Evolutionary conservation across 345 rosid species (phyloP), one percentile per base, ranked within the genome.

Genomic region (Clarkia xantiana): DNA sequence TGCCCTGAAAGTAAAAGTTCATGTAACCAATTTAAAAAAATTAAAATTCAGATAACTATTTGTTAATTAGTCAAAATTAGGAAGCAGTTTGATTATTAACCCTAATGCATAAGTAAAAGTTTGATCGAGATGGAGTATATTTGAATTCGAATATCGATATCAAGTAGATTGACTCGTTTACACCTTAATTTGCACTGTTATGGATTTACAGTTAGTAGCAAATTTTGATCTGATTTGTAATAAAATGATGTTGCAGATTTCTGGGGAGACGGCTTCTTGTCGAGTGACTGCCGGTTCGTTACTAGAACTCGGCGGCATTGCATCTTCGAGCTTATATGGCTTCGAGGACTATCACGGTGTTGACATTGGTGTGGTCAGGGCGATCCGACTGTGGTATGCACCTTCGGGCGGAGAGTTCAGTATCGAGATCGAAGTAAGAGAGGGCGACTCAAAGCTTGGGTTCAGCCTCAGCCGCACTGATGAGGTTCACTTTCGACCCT

Each of bases 261-360:
- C 91, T 1, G 97, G 94, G 57, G 94, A 81, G 64, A 77, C 82
- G 23, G 88, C 94, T 9, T 84, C 94, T 0, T 68, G 94, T 0
- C 77, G 82, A 0, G 94, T 88, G 55, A 84, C 70, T 68, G 60
- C 97, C 0, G 82, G 91, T 0, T 84, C 94, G 0, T 60, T 84
- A 19, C 72, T 91, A 10, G 97, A 88, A 60, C 50, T 84, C 45
- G 71, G 94, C 0, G 76, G 75, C 52, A 67, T 79, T 7, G 86
- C 84, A 40, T 68, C 78, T 52, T 82, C 62, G 9, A 88, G 86
- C 62, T 59, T 84, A 9, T 88, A 88, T 49, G 94, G 97, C 18
- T 88, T 88, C 45, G 97, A 88, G 73, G 97, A 88, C 61, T 88
- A 84, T 57, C 97, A 88, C 19, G 94, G 94, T 41, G 86, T 88